phyloP scores from a whole-genome alignment of 2,329 filamentous ascomycete species.

The Madurella fahalii region DNA sequence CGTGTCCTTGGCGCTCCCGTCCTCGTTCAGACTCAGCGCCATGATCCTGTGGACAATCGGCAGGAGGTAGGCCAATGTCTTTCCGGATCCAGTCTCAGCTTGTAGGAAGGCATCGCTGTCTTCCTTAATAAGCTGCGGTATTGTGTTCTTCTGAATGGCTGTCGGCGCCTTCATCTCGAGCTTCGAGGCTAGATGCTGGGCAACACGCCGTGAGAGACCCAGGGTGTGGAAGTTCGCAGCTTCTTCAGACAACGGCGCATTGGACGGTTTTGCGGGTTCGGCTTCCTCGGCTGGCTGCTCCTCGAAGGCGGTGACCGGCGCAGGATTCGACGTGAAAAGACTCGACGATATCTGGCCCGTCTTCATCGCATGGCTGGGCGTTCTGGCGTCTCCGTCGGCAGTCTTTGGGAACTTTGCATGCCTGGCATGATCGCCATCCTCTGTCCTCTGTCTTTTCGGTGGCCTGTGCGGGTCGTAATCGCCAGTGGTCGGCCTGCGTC shows the following conservation, averaged over 20 bases:
- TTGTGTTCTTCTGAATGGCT: constrained; percentile 86
- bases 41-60: constrained; percentile 88
- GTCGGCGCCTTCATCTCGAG: constrained; percentile 87
- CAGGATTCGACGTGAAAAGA: constrained; percentile 86
- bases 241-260: constrained; percentile 82
- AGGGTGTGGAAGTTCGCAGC: constrained; percentile 82
- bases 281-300: constrained; percentile 42
- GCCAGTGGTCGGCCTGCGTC: constrained; percentile 2
- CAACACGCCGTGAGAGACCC: constrained; percentile 74
- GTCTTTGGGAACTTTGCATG: constrained; percentile 28
- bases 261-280: constrained; percentile 70
- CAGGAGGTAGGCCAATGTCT: constrained; percentile 92
- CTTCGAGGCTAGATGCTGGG: constrained; percentile 78
- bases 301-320: constrained; percentile 59
- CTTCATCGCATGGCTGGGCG: constrained; percentile 28
- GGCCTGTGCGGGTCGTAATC: constrained; percentile 26
- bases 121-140: constrained; percentile 72
- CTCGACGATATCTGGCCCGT: constrained; percentile 67
- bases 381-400: constrained; percentile 27
- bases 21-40: constrained; percentile 59
- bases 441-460: constrained; percentile 29
- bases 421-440: constrained; percentile 23
- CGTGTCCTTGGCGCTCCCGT: constrained; percentile 39
- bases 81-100: constrained; percentile 94
- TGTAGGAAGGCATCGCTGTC: constrained; percentile 93